These are phyloP conservation scores for Penicillium goetzii DNA, from an alignment of 495 filamentous ascomycete species.

Conservation along the genomic window DNA sequence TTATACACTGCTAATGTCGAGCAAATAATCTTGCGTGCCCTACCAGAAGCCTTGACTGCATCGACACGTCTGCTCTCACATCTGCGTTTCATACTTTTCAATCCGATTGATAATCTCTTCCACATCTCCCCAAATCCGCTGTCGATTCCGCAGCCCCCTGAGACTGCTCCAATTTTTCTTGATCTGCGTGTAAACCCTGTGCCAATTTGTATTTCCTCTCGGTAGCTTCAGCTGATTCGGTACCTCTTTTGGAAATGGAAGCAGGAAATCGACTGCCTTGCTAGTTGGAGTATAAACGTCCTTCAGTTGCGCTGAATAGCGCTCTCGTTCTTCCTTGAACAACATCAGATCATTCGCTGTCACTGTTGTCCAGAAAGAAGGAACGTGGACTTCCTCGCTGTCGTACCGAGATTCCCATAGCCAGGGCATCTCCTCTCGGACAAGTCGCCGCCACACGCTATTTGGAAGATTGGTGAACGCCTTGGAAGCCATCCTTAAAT, in stretches of 20 bases:
- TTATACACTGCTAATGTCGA: no score
- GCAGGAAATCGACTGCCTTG: not conserved
- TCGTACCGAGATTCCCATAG: not conserved
- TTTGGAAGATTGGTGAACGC: not conserved
- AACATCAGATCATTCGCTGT: not conserved
- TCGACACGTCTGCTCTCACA: not conserved
- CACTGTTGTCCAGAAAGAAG: not conserved
- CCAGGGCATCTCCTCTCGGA: not conserved
- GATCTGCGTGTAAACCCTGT: not conserved
- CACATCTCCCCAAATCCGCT: not conserved
- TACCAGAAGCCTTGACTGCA: no score
- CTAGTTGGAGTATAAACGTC: not conserved
- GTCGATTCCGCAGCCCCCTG: not conserved
- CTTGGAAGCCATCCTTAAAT: not conserved
- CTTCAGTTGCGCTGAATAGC: not conserved
- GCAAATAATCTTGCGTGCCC: no score
- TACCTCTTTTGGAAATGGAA: not conserved
- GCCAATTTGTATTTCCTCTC: not conserved
- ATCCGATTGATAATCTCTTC: not conserved
- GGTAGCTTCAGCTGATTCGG: not conserved
- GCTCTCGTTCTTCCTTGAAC: not conserved
- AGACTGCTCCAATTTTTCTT: not conserved
- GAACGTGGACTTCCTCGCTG: not conserved
- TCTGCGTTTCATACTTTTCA: not conserved
- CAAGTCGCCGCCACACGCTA: not conserved